phyloP scores from a whole-genome alignment of 345 rosid species.

The Psidium friedrichsthalianum region DNA sequence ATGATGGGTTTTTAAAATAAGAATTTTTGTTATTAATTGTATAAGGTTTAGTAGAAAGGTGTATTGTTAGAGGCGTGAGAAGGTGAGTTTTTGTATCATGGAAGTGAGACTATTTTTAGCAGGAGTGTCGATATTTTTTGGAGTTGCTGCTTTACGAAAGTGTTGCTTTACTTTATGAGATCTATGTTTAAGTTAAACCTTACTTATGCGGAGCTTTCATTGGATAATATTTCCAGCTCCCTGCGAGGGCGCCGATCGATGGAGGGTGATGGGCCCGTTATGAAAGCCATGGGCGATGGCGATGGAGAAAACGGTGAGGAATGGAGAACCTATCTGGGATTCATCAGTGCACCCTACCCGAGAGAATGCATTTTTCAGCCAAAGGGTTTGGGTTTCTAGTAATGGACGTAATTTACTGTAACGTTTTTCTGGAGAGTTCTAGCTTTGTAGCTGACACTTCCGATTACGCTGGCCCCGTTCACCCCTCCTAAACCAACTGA shows the following conservation, averaged over 20 bases:
- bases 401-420: conserved; percentile 1
- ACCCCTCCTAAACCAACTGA: conserved; percentile 36
- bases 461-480: conserved; percentile 32
- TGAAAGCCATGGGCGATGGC: neutral
- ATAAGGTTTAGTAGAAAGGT: too few species aligned
- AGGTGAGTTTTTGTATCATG: too few species aligned
- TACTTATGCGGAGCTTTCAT: too few species aligned
- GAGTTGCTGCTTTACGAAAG: too few species aligned
- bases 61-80: too few species aligned
- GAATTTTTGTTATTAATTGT: too few species aligned
- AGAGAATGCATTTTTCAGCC: conserved; percentile 15
- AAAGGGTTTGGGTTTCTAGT: neutral
- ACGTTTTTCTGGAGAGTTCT: conserved; percentile 1
- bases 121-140: too few species aligned
- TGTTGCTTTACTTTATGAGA: too few species aligned
- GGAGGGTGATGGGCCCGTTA: conserved; percentile 21
- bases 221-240: neutral
- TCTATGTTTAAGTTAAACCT: too few species aligned
- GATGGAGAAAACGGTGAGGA: neutral
- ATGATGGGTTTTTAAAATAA: too few species aligned
- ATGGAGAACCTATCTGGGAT: conserved; percentile 4
- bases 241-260: neutral
- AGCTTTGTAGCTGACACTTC: conserved; percentile 23
- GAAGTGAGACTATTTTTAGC: too few species aligned
- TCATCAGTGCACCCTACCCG: conserved; percentile 31